Base-by-base conservation (phyloP, 305 asterid species). In the Fraxinus sp. region DNA sequence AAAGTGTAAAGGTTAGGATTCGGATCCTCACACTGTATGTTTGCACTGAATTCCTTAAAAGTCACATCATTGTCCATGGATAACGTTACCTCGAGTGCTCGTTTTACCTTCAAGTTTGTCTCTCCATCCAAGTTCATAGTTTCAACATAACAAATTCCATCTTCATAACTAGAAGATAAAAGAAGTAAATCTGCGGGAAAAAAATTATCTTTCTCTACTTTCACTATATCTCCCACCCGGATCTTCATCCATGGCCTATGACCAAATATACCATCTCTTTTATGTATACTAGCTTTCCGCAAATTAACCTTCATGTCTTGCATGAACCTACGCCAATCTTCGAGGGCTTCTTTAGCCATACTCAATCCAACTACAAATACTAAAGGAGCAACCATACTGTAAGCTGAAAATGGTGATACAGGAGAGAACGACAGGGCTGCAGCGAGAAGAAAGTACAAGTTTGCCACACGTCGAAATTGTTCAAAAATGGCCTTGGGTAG, bases 61-160 rank as follows among this genome's bases (percentile, higher is more conserved):
- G 89, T 57, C 13, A 78, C 68, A 70, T 86, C 95, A 16, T 86
- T 89, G 3, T 86, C 90, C 5, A 90, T 83, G 30, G 85, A 73
- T 77, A 90, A 79, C 0, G 93, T 90, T 30, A 55, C 79, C 86
- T 91, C 95, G 49, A 84, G 20, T 46, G 92, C 87, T 66, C 91
- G 86, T 82, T 91, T 91, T 77, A 91, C 92, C 83, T 91, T 91
- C 89, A 91, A 84, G 86, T 91, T 91, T 49, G 95, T 91, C 85
- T 91, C 95, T 82, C 95, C 95, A n/a, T 91, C 95, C 78, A 91
- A 84, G 78, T 91, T 90, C 95, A 91, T 90, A 71, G 93, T 91
- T 68, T 91, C 93, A 3, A 89, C 93, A 66, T 91, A 91, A 79
- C 93, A 91, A 83, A 91, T 90, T 20, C 95, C 95, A 75, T 91